Conservation (phyloP, 495 filamentous ascomycete species). For the Aspergillus steynii region DNA sequence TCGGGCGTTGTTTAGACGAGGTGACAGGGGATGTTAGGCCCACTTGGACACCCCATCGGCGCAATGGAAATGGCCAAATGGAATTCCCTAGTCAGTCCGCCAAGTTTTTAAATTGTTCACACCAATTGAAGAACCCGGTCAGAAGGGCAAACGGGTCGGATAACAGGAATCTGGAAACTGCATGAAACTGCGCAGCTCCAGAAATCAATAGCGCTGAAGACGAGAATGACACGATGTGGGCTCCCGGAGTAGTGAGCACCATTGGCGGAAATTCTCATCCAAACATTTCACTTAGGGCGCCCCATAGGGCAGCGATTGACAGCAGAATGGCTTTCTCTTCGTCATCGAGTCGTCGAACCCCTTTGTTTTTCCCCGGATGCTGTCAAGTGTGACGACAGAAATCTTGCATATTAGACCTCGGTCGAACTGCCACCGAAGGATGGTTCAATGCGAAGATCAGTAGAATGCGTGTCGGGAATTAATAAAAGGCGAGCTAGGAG, state of each 20-base stretch:
- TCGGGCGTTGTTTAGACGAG: not conserved
- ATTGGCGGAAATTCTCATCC: conserved; percentile 7
- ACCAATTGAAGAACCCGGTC: not conserved
- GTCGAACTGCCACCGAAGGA: conserved; percentile 1
- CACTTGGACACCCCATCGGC: not conserved
- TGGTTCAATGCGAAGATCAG: not conserved
- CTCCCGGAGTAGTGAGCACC: not conserved
- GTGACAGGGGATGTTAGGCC: not conserved
- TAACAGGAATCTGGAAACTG: not conserved
- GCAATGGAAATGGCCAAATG: not conserved
- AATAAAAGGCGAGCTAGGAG: not conserved
- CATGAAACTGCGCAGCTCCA: not conserved
- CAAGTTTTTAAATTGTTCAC: not conserved
- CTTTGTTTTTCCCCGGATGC: not conserved
- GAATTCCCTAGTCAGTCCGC: not conserved
- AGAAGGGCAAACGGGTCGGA: not conserved
- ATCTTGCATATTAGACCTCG: not conserved
- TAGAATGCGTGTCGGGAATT: not conserved
- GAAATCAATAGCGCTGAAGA: not conserved
- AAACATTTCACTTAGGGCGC: not conserved
- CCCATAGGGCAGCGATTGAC: conserved; percentile 3
- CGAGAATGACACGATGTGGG: not conserved
- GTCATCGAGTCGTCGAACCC: not conserved
- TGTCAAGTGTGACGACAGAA: not conserved
- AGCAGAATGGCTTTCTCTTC: not conserved